A percentile compares a stretch with the other conserved stretches of the same genome.
Evolutionary conservation across 257 asterid genomes (phyloP).

Genomic region (Solanum chiquidenum): DNA sequence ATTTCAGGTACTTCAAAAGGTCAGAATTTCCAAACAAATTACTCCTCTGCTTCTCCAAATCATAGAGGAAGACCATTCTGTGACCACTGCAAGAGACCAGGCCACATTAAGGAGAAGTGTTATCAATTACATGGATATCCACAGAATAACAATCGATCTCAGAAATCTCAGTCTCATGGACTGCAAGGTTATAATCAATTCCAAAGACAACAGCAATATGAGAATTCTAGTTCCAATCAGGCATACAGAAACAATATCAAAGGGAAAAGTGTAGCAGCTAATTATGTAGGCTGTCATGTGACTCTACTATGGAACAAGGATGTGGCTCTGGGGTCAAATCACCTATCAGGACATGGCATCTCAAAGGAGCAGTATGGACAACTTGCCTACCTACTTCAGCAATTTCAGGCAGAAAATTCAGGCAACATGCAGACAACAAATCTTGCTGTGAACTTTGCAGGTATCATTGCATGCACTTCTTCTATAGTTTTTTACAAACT

Average conservation of each 20-base stretch:
- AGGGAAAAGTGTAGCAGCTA: background rate
- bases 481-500: too few relatives aligned
- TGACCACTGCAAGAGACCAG: background rate
- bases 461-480: too few relatives aligned
- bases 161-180: background rate
- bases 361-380: background rate
- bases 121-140: background rate
- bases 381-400: background rate
- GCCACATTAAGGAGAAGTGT: background rate
- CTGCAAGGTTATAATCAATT: background rate
- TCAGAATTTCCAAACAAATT: too few relatives aligned
- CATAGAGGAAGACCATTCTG: background rate
- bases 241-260: background rate
- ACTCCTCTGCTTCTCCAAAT: background rate
- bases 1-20: background rate
- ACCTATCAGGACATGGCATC: background rate
- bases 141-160: too few relatives aligned
- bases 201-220: background rate
- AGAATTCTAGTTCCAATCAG: too few relatives aligned
- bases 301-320: background rate
- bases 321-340: background rate
- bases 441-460: background rate
- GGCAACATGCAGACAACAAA: background rate
- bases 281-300: background rate
- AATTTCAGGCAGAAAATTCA: background rate